Base-by-base conservation (phyloP, 2,329 filamentous ascomycete species). In the Cordyceps militaris region DNA sequence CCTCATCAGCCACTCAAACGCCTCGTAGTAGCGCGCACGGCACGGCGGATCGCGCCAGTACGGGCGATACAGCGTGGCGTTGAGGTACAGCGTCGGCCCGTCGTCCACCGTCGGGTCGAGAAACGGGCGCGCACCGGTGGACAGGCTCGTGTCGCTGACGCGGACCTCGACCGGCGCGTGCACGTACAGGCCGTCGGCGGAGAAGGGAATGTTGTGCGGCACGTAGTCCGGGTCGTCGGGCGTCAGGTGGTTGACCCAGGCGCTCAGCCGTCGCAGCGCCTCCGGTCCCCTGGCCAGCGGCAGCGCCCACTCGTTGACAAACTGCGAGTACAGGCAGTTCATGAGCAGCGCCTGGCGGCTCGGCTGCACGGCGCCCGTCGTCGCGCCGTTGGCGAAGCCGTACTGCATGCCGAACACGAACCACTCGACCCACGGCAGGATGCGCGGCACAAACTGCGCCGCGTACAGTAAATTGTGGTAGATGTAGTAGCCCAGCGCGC, bases 261-360 rank as follows among this genome's bases (percentile, higher is more conserved):
- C 87, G 40, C 87, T 89, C 13, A 99, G 80, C 10, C 94, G 85
- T 32, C 78, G 81, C 44, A 99, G 83, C 8, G 91, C 92, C 72
- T 97, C 92, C 14, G 93, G 93, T 0, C 94, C 94, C 63, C 88
- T 87, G 62, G 84, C 77, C 1, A 99, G 79, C 1, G 94, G 93
- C 7, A 99, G 81, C 0, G 93, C 93, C 94, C 94, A 99, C 71
- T 99, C 94, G 71, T 99, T 97, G 63, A 99, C 94, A 66, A 91
- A 96, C 69, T 99, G 94, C n/a, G 89, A 93, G 77, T 97, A 99
- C 6, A 97, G 82, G 67, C 94, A 99, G 76, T 99, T 94, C 89
- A 99, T 93, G 54, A 97, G 79, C 47, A 97, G 81, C 13, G 91
- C 93, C 62, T 87, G 78, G 60, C 88, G 84, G 62, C 88, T 88